Evolutionary conservation across 139 green algal genomes (phyloP).

Genomic region (Zygnema circumcarinatum): DNA sequence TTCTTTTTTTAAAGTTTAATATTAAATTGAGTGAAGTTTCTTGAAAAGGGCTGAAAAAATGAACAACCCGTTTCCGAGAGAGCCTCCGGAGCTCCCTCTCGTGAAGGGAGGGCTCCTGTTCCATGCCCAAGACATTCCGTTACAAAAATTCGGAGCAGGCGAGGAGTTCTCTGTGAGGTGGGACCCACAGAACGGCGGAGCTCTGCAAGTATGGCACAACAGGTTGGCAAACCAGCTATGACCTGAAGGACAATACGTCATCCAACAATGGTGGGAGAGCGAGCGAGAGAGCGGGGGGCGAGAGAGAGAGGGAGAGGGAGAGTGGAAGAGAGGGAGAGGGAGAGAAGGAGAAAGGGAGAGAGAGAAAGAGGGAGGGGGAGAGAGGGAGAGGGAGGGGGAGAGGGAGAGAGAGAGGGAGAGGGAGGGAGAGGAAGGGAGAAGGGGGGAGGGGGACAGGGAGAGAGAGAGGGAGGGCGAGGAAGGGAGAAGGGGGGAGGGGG

Average conservation of each 20-base stretch:
- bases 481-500: neutral
- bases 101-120: neutral
- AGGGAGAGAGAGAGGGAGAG: conserved; percentile 1
- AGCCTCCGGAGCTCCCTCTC: neutral
- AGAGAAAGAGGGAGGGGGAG: neutral
- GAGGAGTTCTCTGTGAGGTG: conserved; percentile 3
- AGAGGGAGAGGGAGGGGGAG: neutral
- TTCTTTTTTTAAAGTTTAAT: neutral
- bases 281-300: neutral
- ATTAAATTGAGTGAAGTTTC: neutral
- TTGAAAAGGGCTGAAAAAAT: neutral
- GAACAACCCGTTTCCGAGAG: conserved; percentile 26
- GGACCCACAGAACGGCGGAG: neutral
- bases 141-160: neutral
- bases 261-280: neutral
- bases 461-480: neutral
- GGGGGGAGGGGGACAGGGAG: neutral
- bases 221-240: neutral
- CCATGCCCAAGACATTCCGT: neutral
- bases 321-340: neutral
- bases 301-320: neutral
- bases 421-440: neutral
- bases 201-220: neutral
- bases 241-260: neutral
- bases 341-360: neutral